Percentiles rank a stretch among this genome's conserved stretches.
phyloP scores from a whole-genome alignment of 345 rosid genomes.

The Linum usitatissimum region DNA sequence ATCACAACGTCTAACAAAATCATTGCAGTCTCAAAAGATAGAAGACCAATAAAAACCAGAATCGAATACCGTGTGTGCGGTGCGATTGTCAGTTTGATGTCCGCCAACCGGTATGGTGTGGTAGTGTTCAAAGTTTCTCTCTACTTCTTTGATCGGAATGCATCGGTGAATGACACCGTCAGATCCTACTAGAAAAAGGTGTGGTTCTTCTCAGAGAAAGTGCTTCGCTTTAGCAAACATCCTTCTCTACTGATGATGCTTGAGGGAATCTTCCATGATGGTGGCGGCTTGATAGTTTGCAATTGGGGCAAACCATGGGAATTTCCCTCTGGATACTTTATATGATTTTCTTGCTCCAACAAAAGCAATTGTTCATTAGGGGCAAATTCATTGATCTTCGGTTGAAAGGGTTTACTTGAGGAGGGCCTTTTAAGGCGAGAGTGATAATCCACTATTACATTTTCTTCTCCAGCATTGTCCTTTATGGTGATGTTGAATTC shows the following conservation, averaged over 20 bases:
- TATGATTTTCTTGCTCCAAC: no score
- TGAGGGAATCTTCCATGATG: neutral
- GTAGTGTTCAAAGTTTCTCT: neutral
- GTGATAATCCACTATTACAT: neutral
- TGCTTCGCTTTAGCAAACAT: neutral
- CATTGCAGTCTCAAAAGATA: neutral
- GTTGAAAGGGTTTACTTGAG: neutral
- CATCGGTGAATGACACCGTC: neutral
- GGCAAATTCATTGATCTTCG: neutral
- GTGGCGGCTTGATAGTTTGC: neutral
- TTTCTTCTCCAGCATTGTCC: neutral
- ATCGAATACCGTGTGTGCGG: neutral
- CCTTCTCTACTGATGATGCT: neutral
- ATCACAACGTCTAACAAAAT: neutral
- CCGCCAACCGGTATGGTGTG: no score
- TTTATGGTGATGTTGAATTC: neutral
- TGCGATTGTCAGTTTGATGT: neutral
- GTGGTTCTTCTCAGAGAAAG: neutral
- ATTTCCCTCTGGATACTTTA: no score
- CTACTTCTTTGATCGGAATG: neutral
- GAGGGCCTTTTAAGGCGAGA: no score
- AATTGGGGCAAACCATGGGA: no score
- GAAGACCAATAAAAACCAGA: neutral
- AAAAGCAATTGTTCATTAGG: neutral
- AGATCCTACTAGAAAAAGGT: neutral